phyloP scores from a whole-genome alignment of 1,284 basidiomycete species.

The Ganoderma sp. region DNA sequence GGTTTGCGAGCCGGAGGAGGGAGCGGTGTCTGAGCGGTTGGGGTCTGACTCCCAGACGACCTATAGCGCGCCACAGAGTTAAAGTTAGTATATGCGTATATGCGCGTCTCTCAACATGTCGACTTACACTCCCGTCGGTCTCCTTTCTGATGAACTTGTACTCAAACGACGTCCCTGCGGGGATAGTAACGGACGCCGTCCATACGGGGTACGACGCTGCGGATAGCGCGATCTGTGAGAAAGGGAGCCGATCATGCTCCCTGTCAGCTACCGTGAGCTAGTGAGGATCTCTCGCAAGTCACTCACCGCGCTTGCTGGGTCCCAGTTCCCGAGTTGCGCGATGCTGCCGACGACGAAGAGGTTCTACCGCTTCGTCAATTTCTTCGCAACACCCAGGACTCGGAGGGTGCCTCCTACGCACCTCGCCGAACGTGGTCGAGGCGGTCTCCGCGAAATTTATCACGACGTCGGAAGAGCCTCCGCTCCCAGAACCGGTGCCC shows the following conservation, averaged over 20 bases:
- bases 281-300: background rate
- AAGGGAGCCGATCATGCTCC: background rate
- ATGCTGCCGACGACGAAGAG: slow-evolving; percentile 64
- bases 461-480: slow-evolving; percentile 40
- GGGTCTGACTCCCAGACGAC: slow-evolving; percentile 63
- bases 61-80: slow-evolving; percentile 29
- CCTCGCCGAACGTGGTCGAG: slow-evolving; percentile 62
- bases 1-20: slow-evolving; percentile 49
- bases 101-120: background rate
- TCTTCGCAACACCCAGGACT: background rate
- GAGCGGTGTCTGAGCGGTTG: slow-evolving; percentile 54
- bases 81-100: background rate
- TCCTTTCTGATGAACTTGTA: slow-evolving; percentile 70
- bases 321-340: slow-evolving; percentile 59
- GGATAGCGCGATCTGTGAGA: slow-evolving; percentile 56
- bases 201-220: slow-evolving; percentile 62
- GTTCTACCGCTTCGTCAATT: slow-evolving; percentile 47
- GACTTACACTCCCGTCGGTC: slow-evolving; percentile 56
- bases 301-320: slow-evolving; percentile 52
- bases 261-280: background rate
- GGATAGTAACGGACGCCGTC: slow-evolving; percentile 55
- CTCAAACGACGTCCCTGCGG: slow-evolving; percentile 54
- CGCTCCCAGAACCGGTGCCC: slow-evolving; percentile 29
- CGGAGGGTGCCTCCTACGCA: slow-evolving; percentile 34
- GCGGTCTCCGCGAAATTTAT: slow-evolving; percentile 61